Base-by-base conservation (phyloP, 169 alveolate genomes). In the Cyclospora cayetanensis region DNA sequence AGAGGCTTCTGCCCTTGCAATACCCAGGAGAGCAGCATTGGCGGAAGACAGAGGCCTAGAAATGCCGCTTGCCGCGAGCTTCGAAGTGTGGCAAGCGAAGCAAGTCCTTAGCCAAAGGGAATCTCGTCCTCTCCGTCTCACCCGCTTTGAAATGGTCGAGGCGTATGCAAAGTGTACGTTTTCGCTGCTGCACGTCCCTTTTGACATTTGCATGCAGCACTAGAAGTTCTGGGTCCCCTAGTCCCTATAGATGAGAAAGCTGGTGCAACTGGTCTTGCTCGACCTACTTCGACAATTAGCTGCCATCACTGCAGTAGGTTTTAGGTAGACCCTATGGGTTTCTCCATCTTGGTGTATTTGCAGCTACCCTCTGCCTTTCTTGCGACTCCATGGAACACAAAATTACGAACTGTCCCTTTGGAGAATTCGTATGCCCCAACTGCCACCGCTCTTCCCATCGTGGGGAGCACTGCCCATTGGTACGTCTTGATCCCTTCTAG, bases 361-460 rank as follows among this genome's bases (percentile, higher is more conserved):
- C 92, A 87, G 92, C 92, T 18, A 87, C 92, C 3, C 86, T 95
- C 70, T 95, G 96, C 50, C 84, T 95, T 76, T 93, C 96, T 29
- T 95, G 96, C 87, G 96, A 95, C 79, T 93, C 95, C 20, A 91
- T 93, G 90, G 94, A 92, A 53, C 96, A 95, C 55, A 93, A 93
- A 27, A 95, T 95, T 91, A 93, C 96, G 31, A 90, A 93, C 68
- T 95, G 96, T 35, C 96, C 96, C 53, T 91, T 91, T 76, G 93
- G 94, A 74, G 95, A 93, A 39, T 95, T 95, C 77, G 96, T 95
- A 18, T 95, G 96, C 60, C 96, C 96, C 25, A 95, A 95, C 77
- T 95, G 96, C 68, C 96, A 95, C 88, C 91, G 93, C 20, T 87
- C 93, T 42, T 92, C 95, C 20, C 96, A 95, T 50, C 74, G 96